These are phyloP conservation scores for Nicotiana attenuata DNA, from an alignment of 257 asterid species.

Conservation along the genomic window DNA sequence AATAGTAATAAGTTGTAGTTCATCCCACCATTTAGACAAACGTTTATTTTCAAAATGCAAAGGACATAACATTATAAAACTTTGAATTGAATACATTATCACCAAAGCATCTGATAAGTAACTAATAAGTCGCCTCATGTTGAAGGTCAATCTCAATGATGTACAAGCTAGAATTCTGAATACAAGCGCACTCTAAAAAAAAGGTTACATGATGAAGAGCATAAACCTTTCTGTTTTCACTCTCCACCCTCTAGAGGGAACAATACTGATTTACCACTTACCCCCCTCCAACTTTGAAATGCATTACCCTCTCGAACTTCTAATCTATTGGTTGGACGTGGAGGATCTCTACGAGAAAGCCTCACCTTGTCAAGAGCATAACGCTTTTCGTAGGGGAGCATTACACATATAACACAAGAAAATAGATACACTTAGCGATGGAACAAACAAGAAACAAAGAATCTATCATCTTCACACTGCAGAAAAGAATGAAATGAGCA, in stretches of 20 bases:
- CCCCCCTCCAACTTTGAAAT: background rate
- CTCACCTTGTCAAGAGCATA: background rate
- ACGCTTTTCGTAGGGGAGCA: background rate
- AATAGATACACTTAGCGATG: background rate
- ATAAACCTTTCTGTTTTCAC: background rate
- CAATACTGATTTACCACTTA: background rate
- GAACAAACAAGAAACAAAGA: constrained; percentile 1
- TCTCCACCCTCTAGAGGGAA: background rate
- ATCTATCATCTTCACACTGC: background rate
- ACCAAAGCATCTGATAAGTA: background rate
- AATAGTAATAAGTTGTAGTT: background rate
- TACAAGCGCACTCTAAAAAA: background rate
- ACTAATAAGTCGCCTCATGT: background rate
- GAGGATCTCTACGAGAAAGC: background rate
- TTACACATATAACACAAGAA: constrained; percentile 2
- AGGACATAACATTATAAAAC: background rate
- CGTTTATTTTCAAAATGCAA: background rate
- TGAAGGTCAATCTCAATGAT: background rate
- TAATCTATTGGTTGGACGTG: background rate
- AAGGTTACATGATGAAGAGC: background rate
- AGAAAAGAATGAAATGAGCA: background rate
- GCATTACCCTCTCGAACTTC: background rate
- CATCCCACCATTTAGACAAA: background rate
- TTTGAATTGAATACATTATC: background rate
- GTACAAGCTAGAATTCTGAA: background rate